Evolutionary conservation across 1,284 basidiomycete genomes (phyloP).

Genomic region (Leccinum fallax): DNA sequence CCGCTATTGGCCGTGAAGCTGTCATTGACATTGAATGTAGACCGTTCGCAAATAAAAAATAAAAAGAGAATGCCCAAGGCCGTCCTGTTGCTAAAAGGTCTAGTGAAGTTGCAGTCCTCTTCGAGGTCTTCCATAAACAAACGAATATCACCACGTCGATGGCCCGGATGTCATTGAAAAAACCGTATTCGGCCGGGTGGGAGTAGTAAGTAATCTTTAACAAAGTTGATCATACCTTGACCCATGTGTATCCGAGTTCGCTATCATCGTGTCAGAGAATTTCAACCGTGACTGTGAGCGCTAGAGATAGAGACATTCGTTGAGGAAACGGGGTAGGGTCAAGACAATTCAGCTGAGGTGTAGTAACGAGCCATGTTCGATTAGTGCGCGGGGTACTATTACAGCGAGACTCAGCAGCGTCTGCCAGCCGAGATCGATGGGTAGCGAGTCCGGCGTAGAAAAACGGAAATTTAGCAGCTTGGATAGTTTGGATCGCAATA

Average conservation of each 20-base stretch:
- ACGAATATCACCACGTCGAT: no score
- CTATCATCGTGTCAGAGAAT: neutral
- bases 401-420: neutral
- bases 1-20: neutral
- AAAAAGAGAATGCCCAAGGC: no score
- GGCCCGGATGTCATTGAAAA: no score
- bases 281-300: neutral
- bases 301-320: neutral
- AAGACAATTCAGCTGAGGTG: no score
- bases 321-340: neutral
- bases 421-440: neutral
- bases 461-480: neutral
- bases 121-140: no score
- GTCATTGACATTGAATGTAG: neutral
- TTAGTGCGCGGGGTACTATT: no score
- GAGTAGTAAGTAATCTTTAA: no score
- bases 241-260: neutral
- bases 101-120: no score
- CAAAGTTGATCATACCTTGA: neutral
- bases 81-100: no score
- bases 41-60: no score
- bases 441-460: neutral
- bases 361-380: no score
- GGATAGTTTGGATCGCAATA: neutral
- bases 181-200: no score